Evolutionary conservation across 768 basidiomycete genomes (phyloP), one percentile per base, ranked within the genome.

Genomic region (Pleurotus platypus): DNA sequence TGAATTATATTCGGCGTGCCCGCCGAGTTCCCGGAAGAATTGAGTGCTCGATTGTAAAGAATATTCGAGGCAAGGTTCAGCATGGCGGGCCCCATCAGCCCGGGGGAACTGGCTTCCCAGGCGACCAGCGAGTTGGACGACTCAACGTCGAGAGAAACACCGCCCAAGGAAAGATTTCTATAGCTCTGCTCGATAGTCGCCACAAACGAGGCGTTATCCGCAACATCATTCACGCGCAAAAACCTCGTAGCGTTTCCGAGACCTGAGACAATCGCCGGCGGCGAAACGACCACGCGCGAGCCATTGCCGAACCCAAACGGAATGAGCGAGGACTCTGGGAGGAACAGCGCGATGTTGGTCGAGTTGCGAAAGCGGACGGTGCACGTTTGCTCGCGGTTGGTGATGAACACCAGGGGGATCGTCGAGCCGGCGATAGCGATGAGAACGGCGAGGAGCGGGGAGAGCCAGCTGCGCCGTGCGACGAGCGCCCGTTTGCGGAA

Each of bases 11-110:
- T 76, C 0, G 83, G 77, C 4, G 69, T 61, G 15, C 64, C 62
- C 3, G 64, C 62, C 8, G 67, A 56, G 7, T 73, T 66, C 0
- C 78, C 79, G 1, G 82, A 77, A 0, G 70, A 59, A 61, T 88
- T 86, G 56, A 88, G 67, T 0, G 86, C 86, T 26, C 71, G 72
- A 58, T 86, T 86, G 63, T 84, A 86, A 37, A 90, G 67, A 9
- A 89, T 67, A 63, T 92, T 92, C 4, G 78, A 81, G 1, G 76
- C 84, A 42, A 92, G 66, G 64, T 90, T 92, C 56, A 92, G 68
- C 74, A 90, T 74, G 1, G 80, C 74, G 2, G 80, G 76, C 3
- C 86, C 87, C 15, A 75, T 77, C 5, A 82, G 61, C 1, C 84
- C 83, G 4, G 87, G 84, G 5, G 84, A 72, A 1, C 75, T 70